Evolutionary conservation across 306 rosid species (phyloP).

Genomic region (Quillaja saponaria): DNA sequence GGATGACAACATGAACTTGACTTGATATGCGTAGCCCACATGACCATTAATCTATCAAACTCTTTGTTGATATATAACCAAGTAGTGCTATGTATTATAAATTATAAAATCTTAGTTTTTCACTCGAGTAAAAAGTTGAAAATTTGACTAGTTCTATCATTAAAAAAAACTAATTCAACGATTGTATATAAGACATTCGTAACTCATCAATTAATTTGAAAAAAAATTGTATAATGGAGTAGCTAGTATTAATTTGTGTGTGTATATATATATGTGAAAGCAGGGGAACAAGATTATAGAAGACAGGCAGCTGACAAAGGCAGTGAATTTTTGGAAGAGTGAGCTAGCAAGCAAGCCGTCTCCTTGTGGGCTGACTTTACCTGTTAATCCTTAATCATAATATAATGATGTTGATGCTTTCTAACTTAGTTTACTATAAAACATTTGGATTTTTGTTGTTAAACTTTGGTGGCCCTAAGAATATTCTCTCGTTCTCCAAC

Average conservation of each 20-base stretch:
- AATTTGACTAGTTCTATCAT: conserved; percentile 27
- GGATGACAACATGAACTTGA: conserved; percentile 34
- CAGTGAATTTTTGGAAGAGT: conserved; percentile 91
- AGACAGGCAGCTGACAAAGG: conserved; percentile 76
- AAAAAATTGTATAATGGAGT: too few relatives aligned
- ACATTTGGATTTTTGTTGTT: conserved; percentile 78
- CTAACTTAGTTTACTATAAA: conserved; percentile 61
- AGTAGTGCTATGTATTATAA: too few relatives aligned
- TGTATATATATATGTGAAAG: too few relatives aligned
- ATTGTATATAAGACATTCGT: too few relatives aligned
- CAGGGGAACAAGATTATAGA: conserved; percentile 30
- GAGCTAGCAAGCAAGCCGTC: conserved; percentile 92
- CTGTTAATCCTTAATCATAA: conserved; percentile 77
- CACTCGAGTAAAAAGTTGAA: not conserved
- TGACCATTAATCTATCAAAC: conserved; percentile 23
- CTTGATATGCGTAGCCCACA: conserved; percentile 27
- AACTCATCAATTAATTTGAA: too few relatives aligned
- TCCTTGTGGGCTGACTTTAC: conserved; percentile 85
- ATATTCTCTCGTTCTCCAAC: conserved; percentile 82
- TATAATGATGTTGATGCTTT: conserved; percentile 80
- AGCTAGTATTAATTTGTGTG: too few relatives aligned
- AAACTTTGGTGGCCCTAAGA: conserved; percentile 68
- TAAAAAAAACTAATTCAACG: too few relatives aligned
- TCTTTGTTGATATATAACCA: too few relatives aligned
- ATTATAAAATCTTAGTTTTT: conserved; percentile 4